Base-by-base conservation (phyloP, 2,329 filamentous ascomycete species). In the Trichoderma harzianum region DNA sequence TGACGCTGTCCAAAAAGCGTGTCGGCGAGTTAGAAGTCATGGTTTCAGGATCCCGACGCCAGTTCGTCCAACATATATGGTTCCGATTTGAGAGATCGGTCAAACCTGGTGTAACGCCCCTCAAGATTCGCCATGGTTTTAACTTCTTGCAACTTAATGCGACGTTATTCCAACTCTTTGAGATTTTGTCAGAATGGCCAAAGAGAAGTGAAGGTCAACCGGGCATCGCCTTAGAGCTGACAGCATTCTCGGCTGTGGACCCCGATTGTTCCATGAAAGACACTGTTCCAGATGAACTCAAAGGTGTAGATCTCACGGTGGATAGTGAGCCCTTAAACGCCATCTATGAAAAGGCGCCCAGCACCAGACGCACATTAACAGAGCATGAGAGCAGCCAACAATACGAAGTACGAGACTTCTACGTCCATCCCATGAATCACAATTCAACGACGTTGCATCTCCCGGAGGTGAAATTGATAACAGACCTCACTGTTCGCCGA, bases 61-160 rank as follows among this genome's bases (percentile, higher is more conserved):
- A 2, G 7, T 43, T 21, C 8, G 34, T 68, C 24, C 65, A 58
- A 16, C 5, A 43, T 1, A 58, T 68, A 30, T 68, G 65, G 53
- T n/a, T 68, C 12, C 65, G 24, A 1, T 68, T 68, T 10, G 34
- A 68, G 65, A 68, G 53, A 30, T n/a, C 32, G 2, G 6, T 26
- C 18, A 18, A 32, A 7, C 11, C 8, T 7, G 39, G 2, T 6
- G 32, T 14, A 51, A 64, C 24, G 7, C 16, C 2, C 16, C 1
- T 32, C 12, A 21, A 47, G 5, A 4, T n/a, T 7, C 64, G 51
- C 3, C 21, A 26, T 39, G 11, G 30, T 1, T 7, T 32, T 26
- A 5, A 26, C 26, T 26, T 3, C 5, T 39, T 12, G 47, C 18
- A 3, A 11, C 47, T 67, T 11, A 3, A 18, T 7, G 18, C 34